Evolutionary conservation across 306 rosid species (phyloP), one percentile per base, ranked within the genome.

Genomic region (Rosa multiflora): DNA sequence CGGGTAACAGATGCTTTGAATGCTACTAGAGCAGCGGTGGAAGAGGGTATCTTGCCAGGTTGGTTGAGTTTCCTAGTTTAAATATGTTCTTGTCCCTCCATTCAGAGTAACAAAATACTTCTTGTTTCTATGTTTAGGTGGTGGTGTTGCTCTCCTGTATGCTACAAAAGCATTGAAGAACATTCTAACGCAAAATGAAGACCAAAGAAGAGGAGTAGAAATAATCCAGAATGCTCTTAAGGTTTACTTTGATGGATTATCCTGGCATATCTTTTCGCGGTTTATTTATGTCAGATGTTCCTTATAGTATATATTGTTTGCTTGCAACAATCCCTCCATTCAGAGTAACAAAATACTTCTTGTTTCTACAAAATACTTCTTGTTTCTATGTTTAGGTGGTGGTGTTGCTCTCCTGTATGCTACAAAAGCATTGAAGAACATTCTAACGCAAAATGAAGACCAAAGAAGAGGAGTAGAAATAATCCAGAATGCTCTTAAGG

Each of bases 11-110:
- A 95, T 82, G 99, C 99, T 74, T 74, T 95, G 75, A 95, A 95
- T 86, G 98, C 99, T 72, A 91, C 98, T 26, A 87, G 87, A 85
- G 97, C 99, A 37, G 98, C 99, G 6, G 99, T 93, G 82, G 98
- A 92, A 85, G 99, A 95, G 86, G 99, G 99, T 68, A 92, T 95
- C 79, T 88, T 92, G 80, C 93, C 97, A 73, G 99, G 99, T 95
- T 81, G 61, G 82, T 71, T 78, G 70, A 70, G 52, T 59, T 76
- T 71, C 14, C 61, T 49, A 13, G 67, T 39, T 68, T 23, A 62
- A 10, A 48, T 58, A 69, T 21, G 55, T 56, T 72, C 37, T 70
- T 17, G 58, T 68, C 29, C 44, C 72, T 29, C 26, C 61, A 40
- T 55, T 49, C 53, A 70, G 67, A 71, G 74, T 82, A 21, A 10